Conservation (phyloP, 2,329 filamentous ascomycete species). For the Epichloe scottii region DNA sequence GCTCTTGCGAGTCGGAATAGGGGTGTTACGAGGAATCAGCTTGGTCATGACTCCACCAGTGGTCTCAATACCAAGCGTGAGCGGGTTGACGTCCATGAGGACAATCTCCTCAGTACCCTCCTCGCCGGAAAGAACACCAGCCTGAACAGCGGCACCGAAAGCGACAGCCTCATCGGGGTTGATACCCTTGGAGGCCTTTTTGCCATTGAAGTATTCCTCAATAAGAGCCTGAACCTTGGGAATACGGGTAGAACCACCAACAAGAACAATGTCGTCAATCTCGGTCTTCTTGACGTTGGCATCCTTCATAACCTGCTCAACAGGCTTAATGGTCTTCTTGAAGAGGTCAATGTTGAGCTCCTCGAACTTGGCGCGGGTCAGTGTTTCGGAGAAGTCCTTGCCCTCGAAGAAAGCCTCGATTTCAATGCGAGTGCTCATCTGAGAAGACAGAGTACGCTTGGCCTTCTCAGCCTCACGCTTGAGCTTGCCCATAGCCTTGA, state of each 20-base stretch:
- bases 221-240: constrained; percentile 92
- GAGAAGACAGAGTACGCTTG: constrained; percentile 92
- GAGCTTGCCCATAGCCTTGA: constrained; percentile 97
- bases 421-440: constrained; percentile 88
- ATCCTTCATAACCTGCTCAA: constrained; percentile 97
- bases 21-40: constrained; percentile 87
- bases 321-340: constrained; percentile 98
- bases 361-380: constrained; percentile 98
- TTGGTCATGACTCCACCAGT: constrained; percentile 97
- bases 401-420: constrained; percentile 96
- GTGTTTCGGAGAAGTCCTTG: constrained; percentile 95
- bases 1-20: constrained; percentile 90
- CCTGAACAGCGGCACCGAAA: constrained; percentile 94
- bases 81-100: constrained; percentile 94
- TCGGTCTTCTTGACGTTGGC: constrained; percentile 94
- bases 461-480: constrained; percentile 99
- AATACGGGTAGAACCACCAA: constrained; percentile 98
- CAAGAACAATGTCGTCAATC: constrained; percentile 91
- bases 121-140: constrained; percentile 86
- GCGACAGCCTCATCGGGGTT: constrained; percentile 99
- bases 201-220: constrained; percentile 89
- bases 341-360: constrained; percentile 98
- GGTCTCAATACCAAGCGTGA: constrained; percentile 94
- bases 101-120: constrained; percentile 68
- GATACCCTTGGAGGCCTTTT: constrained; percentile 98